Evolutionary conservation across 2,329 filamentous ascomycete species (phyloP), one percentile per base, ranked within the genome.

Genomic region (Penicillium crustosum): DNA sequence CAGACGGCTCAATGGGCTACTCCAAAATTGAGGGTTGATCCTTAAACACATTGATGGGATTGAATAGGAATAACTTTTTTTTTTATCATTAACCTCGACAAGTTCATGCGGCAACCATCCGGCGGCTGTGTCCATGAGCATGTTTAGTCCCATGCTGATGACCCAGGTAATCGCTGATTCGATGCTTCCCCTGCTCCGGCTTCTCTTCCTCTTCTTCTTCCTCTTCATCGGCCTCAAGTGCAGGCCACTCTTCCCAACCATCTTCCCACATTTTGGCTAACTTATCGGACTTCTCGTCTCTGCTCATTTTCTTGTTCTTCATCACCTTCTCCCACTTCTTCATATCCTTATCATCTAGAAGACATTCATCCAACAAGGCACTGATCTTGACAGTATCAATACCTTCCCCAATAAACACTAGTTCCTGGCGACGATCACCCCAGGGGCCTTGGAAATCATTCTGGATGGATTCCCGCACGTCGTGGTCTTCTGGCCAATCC

Each of bases 351-450:
- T 87, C 82, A n/a, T 80, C 79, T 3, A 91, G 70, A 25, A 90
- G 69, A 65, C 87, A 90, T 2, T 70, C 72, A 65, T 91, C 84
- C 4, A 91, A 70, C 35, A 81, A 69, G 5, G 70, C 73, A 25
- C 79, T 82, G 17, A 91, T 74, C 0, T 75, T 79, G 6, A 70
- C 67, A 1, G 78, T 67, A 49, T 89, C 79, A 15, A 91, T 77
- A 6, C 80, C 79, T 70, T 90, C 86, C 0, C 88, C 88, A 57
- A 91, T 90, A 59, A 91, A 89, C 3, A 91, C 88, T 7, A 91
- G 70, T 70, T 91, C 88, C 68, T 91, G 88, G 2, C 88, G 78
- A 1, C 88, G 79, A 63, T 91, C 88, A 0, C 86, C 88, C 86
- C 87, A 90, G 9, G 75, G 73, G 5, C 73, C 75, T 31, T 77